Evolutionary conservation across 2,329 filamentous ascomycete species (phyloP).

Genomic region (Colletotrichum sp.): DNA sequence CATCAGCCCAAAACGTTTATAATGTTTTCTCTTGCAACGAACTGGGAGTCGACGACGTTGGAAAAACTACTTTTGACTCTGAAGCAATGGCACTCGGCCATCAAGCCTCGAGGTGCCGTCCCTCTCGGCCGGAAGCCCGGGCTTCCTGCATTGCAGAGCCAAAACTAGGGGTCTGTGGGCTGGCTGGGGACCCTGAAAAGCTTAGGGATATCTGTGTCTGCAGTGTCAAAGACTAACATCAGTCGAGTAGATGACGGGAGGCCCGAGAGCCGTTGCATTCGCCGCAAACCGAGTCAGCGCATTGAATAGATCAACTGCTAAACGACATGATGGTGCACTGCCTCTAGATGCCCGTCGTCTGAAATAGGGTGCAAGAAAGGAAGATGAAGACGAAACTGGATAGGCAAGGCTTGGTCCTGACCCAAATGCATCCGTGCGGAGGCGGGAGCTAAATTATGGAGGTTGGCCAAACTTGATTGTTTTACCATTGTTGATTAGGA

Average conservation of each 20-base stretch:
- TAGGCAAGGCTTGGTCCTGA: not conserved
- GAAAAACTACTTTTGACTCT: not conserved
- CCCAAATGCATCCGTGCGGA: conserved; percentile 5
- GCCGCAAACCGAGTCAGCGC: not conserved
- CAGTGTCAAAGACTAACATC: not conserved
- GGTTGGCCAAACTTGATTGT: not conserved
- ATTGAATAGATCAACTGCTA: not conserved
- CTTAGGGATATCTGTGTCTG: not conserved
- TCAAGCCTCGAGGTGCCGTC: not conserved
- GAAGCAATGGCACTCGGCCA: not conserved
- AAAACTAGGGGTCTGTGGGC: not conserved
- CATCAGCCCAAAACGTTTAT: not conserved
- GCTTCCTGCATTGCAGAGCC: not conserved
- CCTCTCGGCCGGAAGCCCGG: not conserved
- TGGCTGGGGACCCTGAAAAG: conserved; percentile 4
- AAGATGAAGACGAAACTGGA: not conserved
- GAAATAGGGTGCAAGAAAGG: conserved; percentile 7
- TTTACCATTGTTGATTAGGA: not conserved
- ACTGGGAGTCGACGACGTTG: not conserved
- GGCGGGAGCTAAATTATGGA: conserved; percentile 8
- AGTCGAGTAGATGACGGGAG: not conserved
- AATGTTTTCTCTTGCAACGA: not conserved
- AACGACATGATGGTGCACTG: not conserved
- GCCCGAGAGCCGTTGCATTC: conserved; percentile 1
- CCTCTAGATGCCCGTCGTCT: not conserved